Base-by-base conservation (phyloP, 495 filamentous ascomycete genomes). In the Aspergillus nanangensis region DNA sequence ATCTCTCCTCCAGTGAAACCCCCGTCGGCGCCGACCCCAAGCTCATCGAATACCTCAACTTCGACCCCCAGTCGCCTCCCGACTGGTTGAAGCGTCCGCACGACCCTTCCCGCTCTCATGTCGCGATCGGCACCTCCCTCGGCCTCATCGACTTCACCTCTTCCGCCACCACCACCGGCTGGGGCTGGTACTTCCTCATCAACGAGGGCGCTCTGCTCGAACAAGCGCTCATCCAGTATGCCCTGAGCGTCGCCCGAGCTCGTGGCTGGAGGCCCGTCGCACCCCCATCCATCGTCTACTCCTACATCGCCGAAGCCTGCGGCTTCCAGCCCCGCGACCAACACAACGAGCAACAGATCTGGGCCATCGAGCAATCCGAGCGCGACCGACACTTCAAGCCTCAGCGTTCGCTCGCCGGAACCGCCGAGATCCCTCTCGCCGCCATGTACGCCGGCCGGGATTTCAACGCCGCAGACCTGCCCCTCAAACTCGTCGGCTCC, bases 101-200 rank as follows among this genome's bases (percentile, higher is more conserved):
- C 72, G 74, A 71, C 72, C 60, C 50, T 29, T 56, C 53, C 51
- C 71, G 71, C 18, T 88, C 86, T 0, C 93, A 98, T 62, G 84
- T 90, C 5, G 77, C 91, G 49, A 87, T 98, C 50, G 94, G 94
- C 19, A 71, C 78, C 1, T 78, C 86, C 51, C 77, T 98, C 0
- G 77, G 81, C 17, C 70, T 97, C 1, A 69, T 98, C 38, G 94
- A 98, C 66, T 96, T 98, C 57, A 72, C 82, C 9, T 79, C 73
- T 41, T 88, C 90, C 3, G 83, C 81, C 15, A 83, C 78, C 8
- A 82, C 87, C 15, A 87, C 82, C 25, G 93, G 93, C 13, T 97
- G 91, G 91, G 93, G 93, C 0, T 98, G 90, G 89, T 98, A 98
- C 66, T 96, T 86, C 63, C 80, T 98, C 0, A 75, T 83, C 24